Conservation (phyloP, 306 rosid genomes). For the Lathyrus tuberosus region DNA sequence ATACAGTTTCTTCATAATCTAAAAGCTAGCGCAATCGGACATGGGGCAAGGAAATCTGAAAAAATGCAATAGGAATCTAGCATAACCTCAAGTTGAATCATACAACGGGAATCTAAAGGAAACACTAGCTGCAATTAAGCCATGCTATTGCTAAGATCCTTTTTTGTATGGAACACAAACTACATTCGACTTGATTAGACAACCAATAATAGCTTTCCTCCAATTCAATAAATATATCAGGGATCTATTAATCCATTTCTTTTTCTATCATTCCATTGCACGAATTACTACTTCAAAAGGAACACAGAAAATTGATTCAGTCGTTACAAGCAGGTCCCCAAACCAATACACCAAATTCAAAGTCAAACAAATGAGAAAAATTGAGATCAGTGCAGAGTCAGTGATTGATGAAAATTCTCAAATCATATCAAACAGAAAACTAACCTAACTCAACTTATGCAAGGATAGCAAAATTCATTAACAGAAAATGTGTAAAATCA, state of each 20-base stretch:
- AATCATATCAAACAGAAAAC: conserved; percentile 8
- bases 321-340: background rate
- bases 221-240: background rate
- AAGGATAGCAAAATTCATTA: background rate
- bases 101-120: conserved; percentile 2
- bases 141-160: background rate
- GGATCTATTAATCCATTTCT: background rate
- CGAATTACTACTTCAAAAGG: background rate
- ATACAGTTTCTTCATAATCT: conserved; percentile 8
- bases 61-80: conserved; percentile 1
- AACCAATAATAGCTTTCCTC: background rate
- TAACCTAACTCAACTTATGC: background rate
- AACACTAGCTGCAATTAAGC: background rate
- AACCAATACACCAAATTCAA: background rate
- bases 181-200: conserved; percentile 2
- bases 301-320: background rate
- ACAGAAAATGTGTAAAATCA: background rate
- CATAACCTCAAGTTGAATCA: conserved; percentile 8
- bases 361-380: background rate
- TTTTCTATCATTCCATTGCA: conserved; percentile 20
- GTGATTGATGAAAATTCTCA: conserved; percentile 12
- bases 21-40: background rate
- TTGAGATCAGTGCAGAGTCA: background rate
- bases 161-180: background rate
- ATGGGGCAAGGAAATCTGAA: background rate